Evolutionary conservation across 768 basidiomycete genomes (phyloP).

Genomic region (Tremella mesenterica): DNA sequence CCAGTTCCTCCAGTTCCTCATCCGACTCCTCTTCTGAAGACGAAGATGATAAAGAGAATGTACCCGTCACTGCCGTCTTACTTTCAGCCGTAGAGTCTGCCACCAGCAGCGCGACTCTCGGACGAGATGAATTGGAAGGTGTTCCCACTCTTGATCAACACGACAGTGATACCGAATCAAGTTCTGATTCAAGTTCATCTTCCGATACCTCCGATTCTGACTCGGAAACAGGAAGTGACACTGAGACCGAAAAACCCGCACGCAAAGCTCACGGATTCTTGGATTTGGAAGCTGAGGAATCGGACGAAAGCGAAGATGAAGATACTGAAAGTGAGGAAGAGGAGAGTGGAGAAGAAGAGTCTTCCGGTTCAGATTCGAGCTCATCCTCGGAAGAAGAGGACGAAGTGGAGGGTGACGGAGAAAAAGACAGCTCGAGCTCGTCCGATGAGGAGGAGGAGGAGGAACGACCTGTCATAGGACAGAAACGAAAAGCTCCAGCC

Average conservation of each 20-base stretch:
- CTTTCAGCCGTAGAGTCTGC: background rate
- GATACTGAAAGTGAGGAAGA: constrained; percentile 8
- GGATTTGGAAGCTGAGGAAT: constrained; percentile 22
- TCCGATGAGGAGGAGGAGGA: background rate
- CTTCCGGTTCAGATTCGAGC: constrained; percentile 11
- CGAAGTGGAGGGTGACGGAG: background rate
- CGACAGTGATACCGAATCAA: constrained; percentile 5
- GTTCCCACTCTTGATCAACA: background rate
- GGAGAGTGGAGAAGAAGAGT: background rate
- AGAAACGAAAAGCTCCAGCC: constrained; percentile 34
- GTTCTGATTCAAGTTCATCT: constrained; percentile 6
- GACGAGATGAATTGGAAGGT: background rate
- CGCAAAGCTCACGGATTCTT: constrained; percentile 13
- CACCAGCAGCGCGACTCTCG: background rate
- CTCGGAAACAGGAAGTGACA: constrained; percentile 10
- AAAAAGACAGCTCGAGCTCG: constrained; percentile 1
- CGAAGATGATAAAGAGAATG: background rate
- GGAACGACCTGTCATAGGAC: constrained; percentile 5
- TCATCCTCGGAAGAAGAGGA: constrained; percentile 3
- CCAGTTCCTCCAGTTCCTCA: background rate
- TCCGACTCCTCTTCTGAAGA: background rate
- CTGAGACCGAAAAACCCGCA: constrained; percentile 9
- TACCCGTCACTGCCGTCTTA: background rate
- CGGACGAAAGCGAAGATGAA: background rate
- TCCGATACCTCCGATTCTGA: constrained; percentile 17